Evolutionary conservation across 2,329 filamentous ascomycete species (phyloP).

Genomic region (Colletotrichum musae): DNA sequence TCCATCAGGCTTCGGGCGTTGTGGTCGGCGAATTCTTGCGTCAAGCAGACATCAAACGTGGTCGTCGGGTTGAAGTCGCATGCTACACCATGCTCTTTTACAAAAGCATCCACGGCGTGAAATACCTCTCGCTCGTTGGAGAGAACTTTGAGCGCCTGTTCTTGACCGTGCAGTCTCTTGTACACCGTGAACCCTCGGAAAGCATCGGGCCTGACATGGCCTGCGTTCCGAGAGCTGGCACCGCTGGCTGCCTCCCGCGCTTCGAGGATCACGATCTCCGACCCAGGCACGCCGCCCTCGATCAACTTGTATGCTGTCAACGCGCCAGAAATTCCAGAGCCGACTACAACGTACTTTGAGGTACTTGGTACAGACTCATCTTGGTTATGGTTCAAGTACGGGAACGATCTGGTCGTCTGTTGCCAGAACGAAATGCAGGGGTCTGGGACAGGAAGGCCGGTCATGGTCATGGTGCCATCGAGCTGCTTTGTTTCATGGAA

Average conservation of each 20-base stretch:
- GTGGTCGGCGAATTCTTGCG: constrained; percentile 58
- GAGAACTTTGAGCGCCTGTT: constrained; percentile 13
- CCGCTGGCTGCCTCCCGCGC: constrained; percentile 60
- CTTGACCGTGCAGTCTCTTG: constrained; percentile 15
- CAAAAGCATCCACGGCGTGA: constrained; percentile 57
- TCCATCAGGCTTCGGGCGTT: constrained; percentile 12
- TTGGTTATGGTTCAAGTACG: constrained; percentile 56
- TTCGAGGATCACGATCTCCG: constrained; percentile 57
- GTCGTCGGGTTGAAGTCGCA: constrained; percentile 63
- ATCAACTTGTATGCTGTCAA: constrained; percentile 56
- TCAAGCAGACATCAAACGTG: constrained; percentile 65
- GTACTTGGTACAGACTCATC: constrained; percentile 47
- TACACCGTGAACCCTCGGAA: constrained; percentile 58
- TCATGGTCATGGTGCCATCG: constrained; percentile 8
- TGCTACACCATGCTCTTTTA: constrained; percentile 55
- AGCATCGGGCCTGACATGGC: constrained; percentile 60
- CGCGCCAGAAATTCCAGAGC: constrained; percentile 59
- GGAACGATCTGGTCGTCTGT: constrained; percentile 58
- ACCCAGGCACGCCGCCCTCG: constrained; percentile 49
- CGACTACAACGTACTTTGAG: constrained; percentile 55
- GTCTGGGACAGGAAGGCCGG: constrained; percentile 15
- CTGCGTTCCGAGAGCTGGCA: constrained; percentile 61
- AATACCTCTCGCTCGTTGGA: constrained; percentile 20
- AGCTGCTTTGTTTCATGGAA: neutral
- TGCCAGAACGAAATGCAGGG: constrained; percentile 51